A percentile compares a stretch with the other conserved stretches of the same genome.
phyloP scores from a whole-genome alignment of 2,329 filamentous ascomycete genomes.

The Aspergillus glaucus region DNA sequence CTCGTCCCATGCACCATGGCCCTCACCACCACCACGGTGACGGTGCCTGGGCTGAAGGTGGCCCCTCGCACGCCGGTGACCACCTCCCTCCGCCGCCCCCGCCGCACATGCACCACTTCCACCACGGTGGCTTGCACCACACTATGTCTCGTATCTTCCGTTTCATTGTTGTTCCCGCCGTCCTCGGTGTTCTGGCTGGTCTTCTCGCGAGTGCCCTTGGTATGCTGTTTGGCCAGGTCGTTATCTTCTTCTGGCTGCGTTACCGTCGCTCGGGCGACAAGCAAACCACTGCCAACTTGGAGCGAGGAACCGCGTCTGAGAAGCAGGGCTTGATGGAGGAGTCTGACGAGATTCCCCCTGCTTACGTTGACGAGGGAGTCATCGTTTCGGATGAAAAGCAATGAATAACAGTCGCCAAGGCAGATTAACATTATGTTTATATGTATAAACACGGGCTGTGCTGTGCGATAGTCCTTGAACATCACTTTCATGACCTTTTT shows the following conservation, averaged over 20 bases:
- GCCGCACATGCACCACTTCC: slow-evolving; percentile 26
- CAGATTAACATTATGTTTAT: neutral
- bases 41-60: neutral
- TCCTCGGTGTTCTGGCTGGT: slow-evolving; percentile 42
- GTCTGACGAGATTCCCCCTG: slow-evolving; percentile 29
- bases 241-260: slow-evolving; percentile 41
- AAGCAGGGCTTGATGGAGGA: slow-evolving; percentile 38
- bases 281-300: slow-evolving; percentile 22
- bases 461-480: neutral
- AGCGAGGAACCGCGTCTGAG: slow-evolving; percentile 35
- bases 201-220: slow-evolving; percentile 41
- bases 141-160: slow-evolving; percentile 36
- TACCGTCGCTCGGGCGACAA: slow-evolving; percentile 27
- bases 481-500: neutral
- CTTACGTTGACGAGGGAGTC: slow-evolving; percentile 30
- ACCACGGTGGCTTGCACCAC: slow-evolving; percentile 32
- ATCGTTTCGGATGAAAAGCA: slow-evolving; percentile 25
- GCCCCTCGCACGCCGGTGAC: slow-evolving; percentile 5
- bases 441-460: neutral
- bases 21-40: neutral
- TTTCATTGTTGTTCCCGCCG: slow-evolving; percentile 40
- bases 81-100: slow-evolving; percentile 10
- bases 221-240: slow-evolving; percentile 42
- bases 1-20: slow-evolving; percentile 6
- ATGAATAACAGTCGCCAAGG: slow-evolving; percentile 11